Evolutionary conservation across 1,284 basidiomycete genomes (phyloP).

Genomic region (Ceratobasidium sp.): DNA sequence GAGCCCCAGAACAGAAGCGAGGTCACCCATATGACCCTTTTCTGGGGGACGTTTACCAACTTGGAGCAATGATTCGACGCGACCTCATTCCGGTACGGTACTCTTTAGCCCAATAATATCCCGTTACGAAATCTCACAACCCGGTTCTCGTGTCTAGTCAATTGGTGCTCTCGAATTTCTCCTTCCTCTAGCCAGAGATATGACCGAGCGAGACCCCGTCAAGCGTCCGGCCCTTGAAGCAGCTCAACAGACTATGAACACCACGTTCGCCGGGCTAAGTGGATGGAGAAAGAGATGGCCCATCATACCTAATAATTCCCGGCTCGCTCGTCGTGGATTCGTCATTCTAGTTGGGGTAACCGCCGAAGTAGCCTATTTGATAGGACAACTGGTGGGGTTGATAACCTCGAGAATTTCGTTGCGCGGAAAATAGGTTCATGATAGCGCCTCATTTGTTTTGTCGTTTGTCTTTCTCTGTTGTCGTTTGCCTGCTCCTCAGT

Average conservation of each 20-base stretch:
- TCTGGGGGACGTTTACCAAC: constrained; percentile 16
- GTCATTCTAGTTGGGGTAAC: constrained; percentile 16
- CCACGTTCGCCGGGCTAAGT: background rate
- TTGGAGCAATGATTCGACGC: constrained; percentile 2
- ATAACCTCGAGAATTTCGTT: no score
- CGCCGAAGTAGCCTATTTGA: no score
- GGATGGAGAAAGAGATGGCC: constrained; percentile 20
- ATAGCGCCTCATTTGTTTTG: no score
- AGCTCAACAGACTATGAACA: background rate
- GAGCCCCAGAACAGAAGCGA: constrained; percentile 16
- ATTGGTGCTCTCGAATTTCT: constrained; percentile 9
- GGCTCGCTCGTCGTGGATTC: background rate
- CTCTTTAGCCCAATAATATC: no score
- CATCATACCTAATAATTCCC: background rate
- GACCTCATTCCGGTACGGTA: constrained; percentile 30
- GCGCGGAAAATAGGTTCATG: no score
- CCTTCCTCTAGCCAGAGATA: constrained; percentile 8
- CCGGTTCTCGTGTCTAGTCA: background rate
- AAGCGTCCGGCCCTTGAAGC: background rate
- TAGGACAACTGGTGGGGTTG: no score
- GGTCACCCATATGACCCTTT: constrained; percentile 16
- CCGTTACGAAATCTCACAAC: no score
- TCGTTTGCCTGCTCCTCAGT: no score
- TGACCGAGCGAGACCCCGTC: constrained; percentile 10
- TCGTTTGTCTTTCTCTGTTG: no score